A percentile compares a stretch with the other conserved stretches of the same genome.
These are phyloP conservation scores for Eryngium alpinum DNA, from an alignment of 140 eudicot species.

Conservation along the genomic window DNA sequence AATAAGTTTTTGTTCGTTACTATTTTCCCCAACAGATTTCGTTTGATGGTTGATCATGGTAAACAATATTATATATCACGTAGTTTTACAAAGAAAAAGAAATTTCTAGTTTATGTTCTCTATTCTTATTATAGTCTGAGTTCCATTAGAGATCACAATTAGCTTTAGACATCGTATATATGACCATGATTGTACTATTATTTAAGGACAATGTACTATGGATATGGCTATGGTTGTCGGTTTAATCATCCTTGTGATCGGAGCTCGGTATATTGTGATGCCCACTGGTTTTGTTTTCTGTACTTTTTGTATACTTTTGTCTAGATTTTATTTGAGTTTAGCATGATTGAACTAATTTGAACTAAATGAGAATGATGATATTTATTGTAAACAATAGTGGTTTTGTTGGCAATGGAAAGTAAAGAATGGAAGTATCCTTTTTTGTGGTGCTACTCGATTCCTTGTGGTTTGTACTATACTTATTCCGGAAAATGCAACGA, in stretches of 20 bases:
- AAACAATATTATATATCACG: no score
- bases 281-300: not conserved
- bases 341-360: no score
- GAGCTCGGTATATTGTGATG: constrained; percentile 38
- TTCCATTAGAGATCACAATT: no score
- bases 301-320: not conserved
- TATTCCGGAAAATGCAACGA: constrained; percentile 87
- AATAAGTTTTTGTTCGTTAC: no score
- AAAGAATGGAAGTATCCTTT: constrained; percentile 65
- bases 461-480: constrained; percentile 50
- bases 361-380: no score
- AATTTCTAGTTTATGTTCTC: no score
- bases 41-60: no score
- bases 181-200: constrained; percentile 86
- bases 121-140: no score
- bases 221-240: constrained; percentile 82
- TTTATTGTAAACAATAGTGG: constrained; percentile 81
- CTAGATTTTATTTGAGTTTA: constrained; percentile 29
- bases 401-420: constrained; percentile 78
- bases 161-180: no score
- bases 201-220: constrained; percentile 82
- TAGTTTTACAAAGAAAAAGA: no score
- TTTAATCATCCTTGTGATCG: constrained; percentile 96
- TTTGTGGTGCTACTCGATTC: constrained; percentile 78
- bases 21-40: no score